A percentile compares a stretch with the other conserved stretches of the same genome.
Evolutionary conservation across 176 grass and related monocot genomes (phyloP).

Genomic region (Eragrostis curvula): DNA sequence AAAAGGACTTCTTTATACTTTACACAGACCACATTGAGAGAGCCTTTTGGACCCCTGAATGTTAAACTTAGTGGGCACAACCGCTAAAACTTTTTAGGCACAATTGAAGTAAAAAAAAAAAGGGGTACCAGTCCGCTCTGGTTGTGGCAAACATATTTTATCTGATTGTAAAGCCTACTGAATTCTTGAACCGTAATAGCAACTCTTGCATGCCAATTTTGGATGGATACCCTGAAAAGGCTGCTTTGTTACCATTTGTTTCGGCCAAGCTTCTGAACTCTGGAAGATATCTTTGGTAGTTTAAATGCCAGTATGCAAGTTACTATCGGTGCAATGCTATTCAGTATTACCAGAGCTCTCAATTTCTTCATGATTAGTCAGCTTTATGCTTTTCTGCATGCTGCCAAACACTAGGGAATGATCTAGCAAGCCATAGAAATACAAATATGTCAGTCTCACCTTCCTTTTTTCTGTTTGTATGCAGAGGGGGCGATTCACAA

Average conservation of each 20-base stretch:
- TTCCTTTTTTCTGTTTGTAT: constrained; percentile 30
- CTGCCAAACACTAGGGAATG: not conserved
- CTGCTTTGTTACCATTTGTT: not conserved
- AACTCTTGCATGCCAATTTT: not conserved
- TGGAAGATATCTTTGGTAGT: not conserved
- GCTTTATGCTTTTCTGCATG: not conserved
- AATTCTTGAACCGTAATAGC: not conserved
- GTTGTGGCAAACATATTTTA: no score
- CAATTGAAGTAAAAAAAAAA: no score
- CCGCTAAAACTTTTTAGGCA: no score
- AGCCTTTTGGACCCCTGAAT: not conserved
- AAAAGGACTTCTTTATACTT: not conserved
- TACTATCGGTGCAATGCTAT: not conserved
- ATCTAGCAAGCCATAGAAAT: not conserved
- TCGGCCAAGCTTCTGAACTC: not conserved
- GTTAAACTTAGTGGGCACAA: not conserved
- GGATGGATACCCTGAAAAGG: not conserved
- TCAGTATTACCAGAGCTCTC: not conserved
- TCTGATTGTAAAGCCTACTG: not conserved
- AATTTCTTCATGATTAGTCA: not conserved
- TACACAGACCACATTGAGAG: not conserved
- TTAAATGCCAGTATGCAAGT: not conserved
- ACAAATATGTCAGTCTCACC: not conserved
- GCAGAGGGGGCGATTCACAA: constrained; percentile 76
- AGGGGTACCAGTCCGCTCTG: not conserved